Evolutionary conservation across 306 rosid genomes (phyloP).

Genomic region (Hippophae rhamnoides): DNA sequence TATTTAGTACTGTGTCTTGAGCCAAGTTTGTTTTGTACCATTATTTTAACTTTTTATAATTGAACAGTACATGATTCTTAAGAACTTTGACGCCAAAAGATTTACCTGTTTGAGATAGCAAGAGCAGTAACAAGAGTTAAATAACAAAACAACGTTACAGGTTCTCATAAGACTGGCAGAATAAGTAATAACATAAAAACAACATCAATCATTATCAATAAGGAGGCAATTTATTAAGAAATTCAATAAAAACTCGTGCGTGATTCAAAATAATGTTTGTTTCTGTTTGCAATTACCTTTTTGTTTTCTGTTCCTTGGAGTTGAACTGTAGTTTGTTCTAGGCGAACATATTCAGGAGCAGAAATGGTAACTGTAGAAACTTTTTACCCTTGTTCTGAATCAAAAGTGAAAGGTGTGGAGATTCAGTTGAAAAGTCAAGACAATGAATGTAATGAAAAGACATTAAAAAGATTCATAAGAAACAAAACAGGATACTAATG

Average conservation of each 20-base stretch:
- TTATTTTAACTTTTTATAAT: too few species aligned
- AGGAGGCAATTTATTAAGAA: background rate
- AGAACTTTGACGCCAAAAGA: too few species aligned
- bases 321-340: slow-evolving; percentile 22
- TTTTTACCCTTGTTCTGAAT: slow-evolving; percentile 40
- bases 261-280: background rate
- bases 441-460: background rate
- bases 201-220: background rate
- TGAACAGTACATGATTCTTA: too few species aligned
- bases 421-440: slow-evolving; percentile 22
- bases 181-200: too few species aligned
- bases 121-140: too few species aligned
- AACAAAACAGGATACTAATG: background rate
- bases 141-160: too few species aligned
- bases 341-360: slow-evolving; percentile 34
- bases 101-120: too few species aligned
- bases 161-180: too few species aligned
- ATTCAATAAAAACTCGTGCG: background rate
- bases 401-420: slow-evolving; percentile 38
- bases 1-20: too few species aligned
- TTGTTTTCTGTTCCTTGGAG: slow-evolving; percentile 20
- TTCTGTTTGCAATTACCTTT: slow-evolving; percentile 22
- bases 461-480: background rate
- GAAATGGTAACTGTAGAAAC: slow-evolving; percentile 24
- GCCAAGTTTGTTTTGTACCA: too few species aligned